Evolutionary conservation across 345 rosid species (phyloP).

Genomic region (Turnera subulata): DNA sequence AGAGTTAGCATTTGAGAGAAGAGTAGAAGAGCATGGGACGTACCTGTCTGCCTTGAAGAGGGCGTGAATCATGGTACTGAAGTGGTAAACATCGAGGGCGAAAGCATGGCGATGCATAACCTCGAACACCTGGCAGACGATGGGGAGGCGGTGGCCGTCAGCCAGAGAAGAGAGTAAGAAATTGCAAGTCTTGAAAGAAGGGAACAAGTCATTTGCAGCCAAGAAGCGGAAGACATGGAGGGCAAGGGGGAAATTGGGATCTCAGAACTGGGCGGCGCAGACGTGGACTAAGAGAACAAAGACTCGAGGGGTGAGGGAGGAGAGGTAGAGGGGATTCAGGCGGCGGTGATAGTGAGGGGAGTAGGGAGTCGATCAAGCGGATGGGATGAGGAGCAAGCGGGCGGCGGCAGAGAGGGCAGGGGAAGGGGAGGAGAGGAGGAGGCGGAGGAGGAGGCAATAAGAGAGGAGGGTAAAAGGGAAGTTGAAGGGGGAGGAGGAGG

Average conservation of each 20-base stretch:
- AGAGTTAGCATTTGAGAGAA: conserved; percentile 50
- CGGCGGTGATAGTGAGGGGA: conserved; percentile 40
- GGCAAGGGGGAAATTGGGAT: conserved; percentile 43
- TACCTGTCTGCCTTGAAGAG: conserved; percentile 56
- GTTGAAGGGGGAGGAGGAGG: conserved; percentile 40
- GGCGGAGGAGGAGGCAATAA: conserved; percentile 56
- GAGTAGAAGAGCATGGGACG: conserved; percentile 44
- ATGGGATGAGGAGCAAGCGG: conserved; percentile 49
- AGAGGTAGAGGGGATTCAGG: conserved; percentile 30
- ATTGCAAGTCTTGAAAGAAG: conserved; percentile 58
- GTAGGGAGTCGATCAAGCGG: conserved; percentile 57
- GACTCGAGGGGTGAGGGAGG: conserved; percentile 22
- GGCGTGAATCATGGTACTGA: conserved; percentile 56
- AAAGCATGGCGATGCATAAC: conserved; percentile 36
- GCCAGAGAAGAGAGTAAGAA: conserved; percentile 57
- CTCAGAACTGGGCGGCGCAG: conserved; percentile 55
- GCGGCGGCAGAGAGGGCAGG: conserved; percentile 47
- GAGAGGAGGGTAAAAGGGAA: conserved; percentile 66
- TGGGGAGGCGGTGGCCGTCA: conserved; percentile 50
- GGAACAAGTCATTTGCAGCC: conserved; percentile 47
- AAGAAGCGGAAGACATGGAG: conserved; percentile 45
- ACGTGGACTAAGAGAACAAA: conserved; percentile 59
- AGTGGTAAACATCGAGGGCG: conserved; percentile 61
- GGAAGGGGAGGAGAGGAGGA: too few species aligned
- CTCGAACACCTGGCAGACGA: conserved; percentile 47